Base-by-base conservation (phyloP, 371 early-diverging fungal species). In the Capillidium heterosporum region DNA sequence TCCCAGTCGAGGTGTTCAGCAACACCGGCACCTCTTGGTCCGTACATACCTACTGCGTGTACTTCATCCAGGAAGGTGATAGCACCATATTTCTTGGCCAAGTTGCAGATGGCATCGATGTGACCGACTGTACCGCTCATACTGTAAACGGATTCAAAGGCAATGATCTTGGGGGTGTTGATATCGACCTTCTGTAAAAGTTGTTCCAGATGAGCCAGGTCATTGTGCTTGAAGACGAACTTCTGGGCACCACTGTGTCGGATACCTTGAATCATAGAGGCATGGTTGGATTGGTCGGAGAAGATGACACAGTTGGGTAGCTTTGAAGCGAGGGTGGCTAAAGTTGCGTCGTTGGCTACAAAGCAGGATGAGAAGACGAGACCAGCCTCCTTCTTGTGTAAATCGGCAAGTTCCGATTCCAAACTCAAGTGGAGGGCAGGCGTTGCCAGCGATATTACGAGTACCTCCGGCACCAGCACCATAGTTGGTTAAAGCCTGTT, bases 381-480 rank as follows among this genome's bases (percentile, higher is more conserved):
- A 13, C 95, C 95, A 1, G 88, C 84, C 40, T 84, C 82, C 63
- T 90, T 89, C 61, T 82, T 82, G 73, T 97, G 98, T 53, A 97
- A 73, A 58, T 80, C 71, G 1, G 98, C 95, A 59, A 97, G 72
- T 70, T 91, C 91, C 2, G 76, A 65, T 67, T 97, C 98, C 11
- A 97, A 78, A n/a, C 76, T 80, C 47, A 95, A 72, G 65, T 97
- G 98, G 54, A 93, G 80, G 52, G 85, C 89, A 43, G n/a, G 91
- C 89, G 70, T 95, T 95, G 39, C 98, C 98, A 26, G 95, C 95
- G 70, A 97, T 97, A 78, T 97, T 97, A 61, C 98, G 88, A n/a
- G 98, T 97, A 57, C 98, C 98, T 61, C 98, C 98, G 15, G 96
- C 95, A 57, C 98, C 98, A 46, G 98, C 90, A 40, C 98, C 98